phyloP scores from a whole-genome alignment of 495 filamentous ascomycete species.

The Jackrogersella minutella region DNA sequence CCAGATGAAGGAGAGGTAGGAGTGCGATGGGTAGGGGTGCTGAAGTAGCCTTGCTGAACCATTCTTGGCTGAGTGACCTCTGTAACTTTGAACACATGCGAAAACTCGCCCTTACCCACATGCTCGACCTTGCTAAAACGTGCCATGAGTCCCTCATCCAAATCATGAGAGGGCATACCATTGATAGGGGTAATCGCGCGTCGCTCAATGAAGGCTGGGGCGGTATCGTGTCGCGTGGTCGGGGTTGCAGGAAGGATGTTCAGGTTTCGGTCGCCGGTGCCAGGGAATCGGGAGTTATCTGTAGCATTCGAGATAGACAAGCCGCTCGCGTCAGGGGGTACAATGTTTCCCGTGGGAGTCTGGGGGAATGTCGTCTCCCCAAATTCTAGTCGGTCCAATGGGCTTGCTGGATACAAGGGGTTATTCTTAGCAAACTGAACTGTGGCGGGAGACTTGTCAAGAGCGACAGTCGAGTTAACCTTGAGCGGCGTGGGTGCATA shows the following conservation, averaged over 20 bases:
- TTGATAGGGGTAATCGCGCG: slow-evolving; percentile 56
- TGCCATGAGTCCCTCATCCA: slow-evolving; percentile 71
- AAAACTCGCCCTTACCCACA: slow-evolving; percentile 90
- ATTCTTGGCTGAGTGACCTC: slow-evolving; percentile 42
- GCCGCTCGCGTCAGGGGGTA: slow-evolving; percentile 81
- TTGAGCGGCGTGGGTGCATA: slow-evolving; percentile 49
- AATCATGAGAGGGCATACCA: slow-evolving; percentile 54
- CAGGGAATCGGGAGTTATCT: slow-evolving; percentile 49
- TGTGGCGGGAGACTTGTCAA: slow-evolving; percentile 40
- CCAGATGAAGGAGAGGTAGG: slow-evolving; percentile 51
- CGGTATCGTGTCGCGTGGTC: slow-evolving; percentile 67
- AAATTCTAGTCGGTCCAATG: slow-evolving; percentile 56
- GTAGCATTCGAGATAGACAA: slow-evolving; percentile 72
- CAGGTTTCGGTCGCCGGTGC: slow-evolving; percentile 39
- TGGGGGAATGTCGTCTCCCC: slow-evolving; percentile 69
- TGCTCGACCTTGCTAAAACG: slow-evolving; percentile 80
- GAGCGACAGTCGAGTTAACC: slow-evolving; percentile 42
- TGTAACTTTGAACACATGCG: slow-evolving; percentile 84
- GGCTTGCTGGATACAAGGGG: slow-evolving; percentile 57
- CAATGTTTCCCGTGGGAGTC: slow-evolving; percentile 78
- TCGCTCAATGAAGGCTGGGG: slow-evolving; percentile 32
- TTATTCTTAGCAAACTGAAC: slow-evolving; percentile 56
- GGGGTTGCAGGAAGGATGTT: slow-evolving; percentile 80
- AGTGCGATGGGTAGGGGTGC: slow-evolving; percentile 43
- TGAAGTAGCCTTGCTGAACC: slow-evolving; percentile 36